Conservation (phyloP, 352 stramenopile genomes). For the Halophytophthora polymorphica region DNA sequence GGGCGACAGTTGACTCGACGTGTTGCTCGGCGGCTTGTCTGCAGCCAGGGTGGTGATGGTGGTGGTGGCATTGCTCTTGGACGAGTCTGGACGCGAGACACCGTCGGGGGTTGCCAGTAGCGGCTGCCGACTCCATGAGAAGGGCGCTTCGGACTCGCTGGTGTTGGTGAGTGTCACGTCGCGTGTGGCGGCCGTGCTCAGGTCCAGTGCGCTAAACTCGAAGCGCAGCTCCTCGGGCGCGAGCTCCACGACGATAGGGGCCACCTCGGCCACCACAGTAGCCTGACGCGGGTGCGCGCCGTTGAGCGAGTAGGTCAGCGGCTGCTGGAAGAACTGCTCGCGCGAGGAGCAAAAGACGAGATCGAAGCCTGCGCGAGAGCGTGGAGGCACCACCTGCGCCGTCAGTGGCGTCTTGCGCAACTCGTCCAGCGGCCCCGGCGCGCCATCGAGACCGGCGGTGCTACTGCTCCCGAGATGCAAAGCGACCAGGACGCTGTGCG, state of each 20-base stretch:
- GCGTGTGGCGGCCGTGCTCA: conserved; percentile 43
- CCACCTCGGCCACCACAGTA: conserved; percentile 82
- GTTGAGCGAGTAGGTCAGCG: conserved; percentile 86
- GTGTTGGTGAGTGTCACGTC: conserved; percentile 87
- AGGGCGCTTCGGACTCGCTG: conserved; percentile 86
- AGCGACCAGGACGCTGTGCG: conserved; percentile 75
- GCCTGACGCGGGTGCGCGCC: conserved; percentile 80
- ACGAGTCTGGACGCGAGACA: conserved; percentile 40
- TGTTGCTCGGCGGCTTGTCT: conserved; percentile 11
- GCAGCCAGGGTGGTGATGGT: conserved; percentile 11
- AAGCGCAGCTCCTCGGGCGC: conserved; percentile 58
- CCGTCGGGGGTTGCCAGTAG: conserved; percentile 16
- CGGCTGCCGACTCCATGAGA: conserved; percentile 57
- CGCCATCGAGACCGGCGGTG: conserved; percentile 11
- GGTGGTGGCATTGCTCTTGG: conserved; percentile 49
- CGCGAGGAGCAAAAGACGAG: conserved; percentile 72
- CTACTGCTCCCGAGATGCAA: conserved; percentile 24
- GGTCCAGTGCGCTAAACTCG: conserved; percentile 66
- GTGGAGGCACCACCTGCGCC: conserved; percentile 85
- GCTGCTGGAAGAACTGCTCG: conserved; percentile 86
- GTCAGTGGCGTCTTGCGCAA: conserved; percentile 50
- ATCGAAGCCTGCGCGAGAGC: conserved; percentile 86
- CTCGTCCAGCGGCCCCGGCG: conserved; percentile 44
- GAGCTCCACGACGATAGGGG: conserved; percentile 84
- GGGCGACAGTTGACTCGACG: conserved; percentile 2